Base-by-base conservation (phyloP, 495 filamentous ascomycete genomes). In the Neurospora sp. region DNA sequence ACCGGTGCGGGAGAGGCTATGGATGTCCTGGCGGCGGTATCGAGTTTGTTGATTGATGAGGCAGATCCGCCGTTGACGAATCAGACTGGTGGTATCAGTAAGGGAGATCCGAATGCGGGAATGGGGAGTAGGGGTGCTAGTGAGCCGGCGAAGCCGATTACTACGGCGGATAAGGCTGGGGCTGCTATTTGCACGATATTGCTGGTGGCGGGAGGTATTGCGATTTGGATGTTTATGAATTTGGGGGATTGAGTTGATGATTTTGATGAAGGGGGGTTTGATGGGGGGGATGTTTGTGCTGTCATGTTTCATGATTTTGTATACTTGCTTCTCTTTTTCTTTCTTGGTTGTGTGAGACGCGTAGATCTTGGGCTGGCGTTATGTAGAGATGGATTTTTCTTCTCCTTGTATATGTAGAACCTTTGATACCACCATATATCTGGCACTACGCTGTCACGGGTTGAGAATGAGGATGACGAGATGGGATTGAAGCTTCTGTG, bases 1-100 rank as follows among this genome's bases (percentile, higher is more conserved):
- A 81, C 75, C 23, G 90, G 90, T 6, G 86, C 89, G 0, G 91
- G 91, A 4, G 89, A 93, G 83, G 86, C 90, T 76, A 89, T 94
- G 86, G 86, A 84, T 71, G 92, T 89, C 0, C 81, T 94, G 48
- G 88, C 87, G 62, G 88, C 90, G 12, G 84, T 94, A 8, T 83
- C 86, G 69, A 87, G 88, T 9, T 78, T 87, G 62, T 73, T 91
- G 7, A 80, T 86, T 39, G 72, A 74, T 5, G 12, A 80, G 11
- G 76, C 75, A 2, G 39, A 71, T 0, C 70, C 75, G 5, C 80
- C 78, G 1, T 73, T 73, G 4, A 82, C 78, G n/a, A 78, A 80
- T 46, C 12, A 16, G 20, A 76, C 75, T 5, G 78, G 76, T 27
- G 76, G 79, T 8, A 79, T 73, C 14, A 81, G 77, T 70, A 75